Base-by-base conservation (phyloP, 768 basidiomycete species). In the Serendipita indica region DNA sequence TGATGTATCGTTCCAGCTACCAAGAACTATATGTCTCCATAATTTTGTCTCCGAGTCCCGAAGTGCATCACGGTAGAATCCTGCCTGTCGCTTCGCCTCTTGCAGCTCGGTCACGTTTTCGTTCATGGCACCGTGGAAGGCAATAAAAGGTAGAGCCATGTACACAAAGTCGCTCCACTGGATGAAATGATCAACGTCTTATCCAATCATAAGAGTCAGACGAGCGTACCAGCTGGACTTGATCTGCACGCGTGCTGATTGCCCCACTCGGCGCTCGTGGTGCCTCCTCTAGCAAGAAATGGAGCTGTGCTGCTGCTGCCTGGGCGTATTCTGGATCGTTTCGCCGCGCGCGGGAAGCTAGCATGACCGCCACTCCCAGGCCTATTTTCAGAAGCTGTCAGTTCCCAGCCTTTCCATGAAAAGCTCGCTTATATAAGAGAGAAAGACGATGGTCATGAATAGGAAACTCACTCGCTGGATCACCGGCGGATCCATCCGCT, bases 91-190 rank as follows among this genome's bases (percentile, higher is more conserved):
- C 62, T 74, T 74, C 3, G 70, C 73, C 22, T 67, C 64, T 58
- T 72, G 68, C 2, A 76, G 62, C 14, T 74, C 69, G 14, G 69
- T 68, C 43, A 69, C 67, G 60, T 75, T 71, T 7, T 63, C 58
- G 25, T 61, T 65, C 20, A 69, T 59, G n/a, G 67, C 72, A 3
- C 70, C 75, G 63, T 71, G 74, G 62, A 69, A 71, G 18, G 74
- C 74, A 32, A 76, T 66, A 64, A 72, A 76, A 10, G 74, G 74
- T 22, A 72, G 73, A 1, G 71, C 74, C 73, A 74, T 74, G 62
- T 69, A 74, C 0, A 74, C 69, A 16, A 65, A 69, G 60, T 73
- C 71, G 27, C 70, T 68, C 71, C 69, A 70, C 33, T 13, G 3
- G 22, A 7, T 3, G 12, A 28, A 34, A 39, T 34, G 27, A 39